Base-by-base conservation (phyloP, 2,329 filamentous ascomycete species). In the Fusarium multiceps region DNA sequence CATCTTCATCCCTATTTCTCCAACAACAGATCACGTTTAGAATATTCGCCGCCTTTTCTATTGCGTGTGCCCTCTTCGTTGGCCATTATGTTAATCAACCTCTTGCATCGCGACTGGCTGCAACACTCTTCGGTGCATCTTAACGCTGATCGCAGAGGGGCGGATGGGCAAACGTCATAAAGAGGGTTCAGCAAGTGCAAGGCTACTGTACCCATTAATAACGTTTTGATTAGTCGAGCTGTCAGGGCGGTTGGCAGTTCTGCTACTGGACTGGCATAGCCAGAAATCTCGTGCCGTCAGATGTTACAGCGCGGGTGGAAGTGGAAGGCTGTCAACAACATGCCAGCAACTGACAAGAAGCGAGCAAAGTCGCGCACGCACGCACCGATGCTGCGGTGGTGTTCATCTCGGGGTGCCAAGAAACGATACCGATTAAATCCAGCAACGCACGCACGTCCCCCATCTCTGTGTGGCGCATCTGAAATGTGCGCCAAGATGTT, bases 351-450 rank as follows among this genome's bases (percentile, higher is more conserved):
- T 50, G 46, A 45, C 41, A 57, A 54, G 37, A 30, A 28, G 49
- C 23, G 34, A 53, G 27, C 55, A 68, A 70, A 70, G 67, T 70
- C 67, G 67, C 67, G 65, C 65, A 69, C 54, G 47, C 60, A 63
- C 63, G 60, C 60, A 63, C 50, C 40, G 46, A 53, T 48, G 37
- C 45, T 54, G 53, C 48, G 61, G 46, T 55, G 57, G 68, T 72
- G 69, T 61, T 69, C 64, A 71, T 71, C 68, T 69, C 57, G 59
- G 60, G 41, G 46, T 69, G 61, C 66, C 69, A 70, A 68, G 69
- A 72, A 70, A 72, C 69, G 68, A 59, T 46, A 55, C 65, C 66
- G 66, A 72, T 70, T 59, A 64, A 70, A 63, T 47, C 66, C 69
- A 69, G 53, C 53, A 56, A 70, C 46, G 66, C 69, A 68, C 59